Evolutionary conservation across 2,329 filamentous ascomycete species (phyloP).

Genomic region (Myriosclerotinia curreyana): DNA sequence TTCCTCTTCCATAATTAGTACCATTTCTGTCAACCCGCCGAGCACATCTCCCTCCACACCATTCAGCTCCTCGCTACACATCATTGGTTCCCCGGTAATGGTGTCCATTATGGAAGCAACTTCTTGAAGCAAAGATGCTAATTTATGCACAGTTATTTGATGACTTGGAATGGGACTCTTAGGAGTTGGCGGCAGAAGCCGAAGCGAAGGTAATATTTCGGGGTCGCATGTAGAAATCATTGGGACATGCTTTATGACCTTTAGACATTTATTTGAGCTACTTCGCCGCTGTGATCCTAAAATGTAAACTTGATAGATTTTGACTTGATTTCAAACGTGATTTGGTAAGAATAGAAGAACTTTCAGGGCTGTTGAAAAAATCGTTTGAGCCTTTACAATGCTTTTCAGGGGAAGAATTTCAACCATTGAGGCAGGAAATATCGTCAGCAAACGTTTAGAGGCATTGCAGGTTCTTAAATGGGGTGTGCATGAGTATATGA

Average conservation of each 20-base stretch:
- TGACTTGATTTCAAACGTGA: neutral
- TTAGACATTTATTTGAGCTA: neutral
- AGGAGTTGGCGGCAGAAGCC: constrained; percentile 1
- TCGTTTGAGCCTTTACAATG: neutral
- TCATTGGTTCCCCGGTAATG: constrained; percentile 15
- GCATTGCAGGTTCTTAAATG: neutral
- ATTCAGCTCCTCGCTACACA: constrained; percentile 17
- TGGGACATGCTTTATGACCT: neutral
- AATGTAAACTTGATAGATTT: neutral
- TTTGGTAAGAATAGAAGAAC: no score
- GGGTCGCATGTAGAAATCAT: neutral
- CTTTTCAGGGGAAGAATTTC: neutral
- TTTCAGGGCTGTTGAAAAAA: neutral
- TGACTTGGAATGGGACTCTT: neutral
- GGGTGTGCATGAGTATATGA: neutral
- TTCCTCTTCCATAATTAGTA: constrained; percentile 20
- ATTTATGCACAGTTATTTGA: constrained; percentile 8
- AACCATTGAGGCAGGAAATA: neutral
- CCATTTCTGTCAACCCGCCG: constrained; percentile 17
- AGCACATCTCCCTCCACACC: constrained; percentile 13
- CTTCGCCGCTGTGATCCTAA: neutral
- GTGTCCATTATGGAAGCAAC: constrained; percentile 19
- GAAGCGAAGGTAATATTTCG: neutral
- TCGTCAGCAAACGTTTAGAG: neutral
- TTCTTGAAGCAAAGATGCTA: constrained; percentile 17